These are phyloP conservation scores for Colletotrichum sp. DNA, from an alignment of 2,329 filamentous ascomycete genomes.

Conservation along the genomic window DNA sequence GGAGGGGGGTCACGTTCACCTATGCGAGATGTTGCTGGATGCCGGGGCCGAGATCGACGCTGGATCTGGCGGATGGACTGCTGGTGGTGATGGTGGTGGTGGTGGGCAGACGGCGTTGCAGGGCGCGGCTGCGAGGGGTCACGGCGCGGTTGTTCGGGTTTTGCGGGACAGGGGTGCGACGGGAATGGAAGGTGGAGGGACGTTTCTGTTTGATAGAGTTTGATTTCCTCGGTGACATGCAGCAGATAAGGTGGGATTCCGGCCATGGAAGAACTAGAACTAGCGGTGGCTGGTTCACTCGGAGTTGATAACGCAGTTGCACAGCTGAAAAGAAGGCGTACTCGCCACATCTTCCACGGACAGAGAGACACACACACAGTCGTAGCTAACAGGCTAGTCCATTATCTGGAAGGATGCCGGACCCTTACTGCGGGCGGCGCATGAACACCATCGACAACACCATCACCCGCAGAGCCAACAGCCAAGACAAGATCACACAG, in stretches of 20 bases:
- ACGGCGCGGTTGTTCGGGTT: conserved; percentile 44
- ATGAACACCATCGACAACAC: conserved; percentile 1
- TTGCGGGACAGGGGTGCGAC: conserved; percentile 40
- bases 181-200: conserved; percentile 16
- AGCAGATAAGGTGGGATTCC: background rate
- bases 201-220: conserved; percentile 8
- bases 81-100: background rate
- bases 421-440: background rate
- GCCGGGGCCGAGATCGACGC: conserved; percentile 41
- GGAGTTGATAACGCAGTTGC: background rate
- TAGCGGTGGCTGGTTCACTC: background rate
- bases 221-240: background rate
- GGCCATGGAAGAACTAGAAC: background rate
- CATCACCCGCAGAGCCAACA: background rate
- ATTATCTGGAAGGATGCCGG: background rate
- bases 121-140: conserved; percentile 37
- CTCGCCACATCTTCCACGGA: background rate
- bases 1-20: background rate
- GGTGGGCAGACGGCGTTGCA: conserved; percentile 36
- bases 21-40: conserved; percentile 35
- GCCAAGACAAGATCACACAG: background rate
- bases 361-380: background rate
- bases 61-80: conserved; percentile 28
- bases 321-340: background rate
- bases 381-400: background rate